A percentile compares a stretch with the other conserved stretches of the same genome.
Evolutionary conservation across 257 asterid genomes (phyloP).

Genomic region (Datura wrightii): DNA sequence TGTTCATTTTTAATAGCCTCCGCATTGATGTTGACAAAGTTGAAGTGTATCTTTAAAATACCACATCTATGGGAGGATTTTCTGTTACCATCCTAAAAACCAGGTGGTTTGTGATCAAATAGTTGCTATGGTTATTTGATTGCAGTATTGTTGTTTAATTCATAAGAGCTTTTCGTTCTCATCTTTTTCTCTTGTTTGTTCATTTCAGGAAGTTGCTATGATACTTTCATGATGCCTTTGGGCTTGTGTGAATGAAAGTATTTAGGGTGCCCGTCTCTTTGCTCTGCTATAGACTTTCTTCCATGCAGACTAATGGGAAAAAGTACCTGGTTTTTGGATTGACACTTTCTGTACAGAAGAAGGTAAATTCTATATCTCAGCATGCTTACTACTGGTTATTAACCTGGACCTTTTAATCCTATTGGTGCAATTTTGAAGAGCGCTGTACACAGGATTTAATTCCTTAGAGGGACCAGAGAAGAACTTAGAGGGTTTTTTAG

Average conservation of each 20-base stretch:
- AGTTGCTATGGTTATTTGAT: neutral
- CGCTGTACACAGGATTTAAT: neutral
- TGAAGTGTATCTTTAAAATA: constrained; percentile 11
- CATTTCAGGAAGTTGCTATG: constrained; percentile 28
- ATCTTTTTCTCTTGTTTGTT: constrained; percentile 10
- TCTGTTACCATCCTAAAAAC: constrained; percentile 22
- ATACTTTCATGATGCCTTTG: constrained; percentile 4
- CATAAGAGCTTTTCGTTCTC: neutral
- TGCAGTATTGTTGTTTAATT: neutral
- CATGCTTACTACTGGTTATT: neutral
- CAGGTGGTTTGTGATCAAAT: constrained; percentile 27
- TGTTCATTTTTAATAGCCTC: constrained; percentile 2
- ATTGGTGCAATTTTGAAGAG: constrained; percentile 8
- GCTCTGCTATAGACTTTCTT: neutral
- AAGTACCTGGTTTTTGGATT: neutral
- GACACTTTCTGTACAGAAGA: neutral
- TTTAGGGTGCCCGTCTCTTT: neutral
- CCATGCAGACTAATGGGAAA: constrained; percentile 16
- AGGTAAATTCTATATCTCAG: neutral
- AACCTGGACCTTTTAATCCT: neutral
- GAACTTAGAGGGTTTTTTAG: neutral
- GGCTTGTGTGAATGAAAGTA: neutral
- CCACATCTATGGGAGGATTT: neutral
- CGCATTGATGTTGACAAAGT: constrained; percentile 10
- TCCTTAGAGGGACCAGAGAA: neutral